Percentiles rank a stretch among this genome's conserved stretches.
Conservation (phyloP, 257 asterid genomes). For the Craterostigma plantagineum region DNA sequence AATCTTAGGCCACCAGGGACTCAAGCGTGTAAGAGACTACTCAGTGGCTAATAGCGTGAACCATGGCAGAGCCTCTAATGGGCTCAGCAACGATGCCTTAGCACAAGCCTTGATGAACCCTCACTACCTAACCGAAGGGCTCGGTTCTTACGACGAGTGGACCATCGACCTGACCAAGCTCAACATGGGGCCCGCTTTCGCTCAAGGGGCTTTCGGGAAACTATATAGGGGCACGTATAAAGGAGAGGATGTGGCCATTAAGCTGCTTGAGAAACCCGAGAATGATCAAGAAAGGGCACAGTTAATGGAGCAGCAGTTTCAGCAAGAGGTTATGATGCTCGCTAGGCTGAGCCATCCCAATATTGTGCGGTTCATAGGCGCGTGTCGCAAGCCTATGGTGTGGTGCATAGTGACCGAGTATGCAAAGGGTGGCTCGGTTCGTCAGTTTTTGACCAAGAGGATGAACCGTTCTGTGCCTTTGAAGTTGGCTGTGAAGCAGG, state of each 20-base stretch:
- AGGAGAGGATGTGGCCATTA: constrained; percentile 88
- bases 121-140: constrained; percentile 72
- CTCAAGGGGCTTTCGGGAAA: constrained; percentile 97
- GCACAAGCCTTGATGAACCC: constrained; percentile 88
- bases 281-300: constrained; percentile 69
- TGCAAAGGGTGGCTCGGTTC: constrained; percentile 94
- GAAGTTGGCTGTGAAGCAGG: constrained; percentile 97
- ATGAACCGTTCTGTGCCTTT: constrained; percentile 80
- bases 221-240: constrained; percentile 83
- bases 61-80: constrained; percentile 37
- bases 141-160: constrained; percentile 82
- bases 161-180: constrained; percentile 87
- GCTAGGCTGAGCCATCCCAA: constrained; percentile 77
- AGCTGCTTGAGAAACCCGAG: constrained; percentile 89
- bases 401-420: constrained; percentile 98
- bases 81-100: constrained; percentile 45
- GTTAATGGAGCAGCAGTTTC: constrained; percentile 94
- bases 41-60: constrained; percentile 62
- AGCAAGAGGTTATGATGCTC: constrained; percentile 98
- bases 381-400: constrained; percentile 91
- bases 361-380: constrained; percentile 91
- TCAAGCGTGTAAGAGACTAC: constrained; percentile 46
- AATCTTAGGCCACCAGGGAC: constrained; percentile 49
- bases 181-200: constrained; percentile 94
- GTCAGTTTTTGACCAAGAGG: constrained; percentile 72